Base-by-base conservation (phyloP, 768 basidiomycete species). In the Daedaleopsis nitida region DNA sequence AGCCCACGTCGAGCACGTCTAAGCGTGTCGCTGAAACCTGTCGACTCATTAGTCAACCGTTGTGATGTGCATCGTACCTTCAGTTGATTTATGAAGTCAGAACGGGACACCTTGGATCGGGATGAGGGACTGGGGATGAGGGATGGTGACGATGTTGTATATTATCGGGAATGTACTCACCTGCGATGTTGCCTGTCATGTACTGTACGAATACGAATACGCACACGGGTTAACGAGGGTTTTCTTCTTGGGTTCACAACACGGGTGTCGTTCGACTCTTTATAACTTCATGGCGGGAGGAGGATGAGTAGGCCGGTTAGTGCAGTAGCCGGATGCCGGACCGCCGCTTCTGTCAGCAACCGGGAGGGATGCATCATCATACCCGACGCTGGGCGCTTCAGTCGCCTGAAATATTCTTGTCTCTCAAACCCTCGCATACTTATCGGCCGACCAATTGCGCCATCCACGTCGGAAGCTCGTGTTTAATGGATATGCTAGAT, bases 1-100 rank as follows among this genome's bases (percentile, higher is more conserved):
- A 48, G 32, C 32, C 27, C 47, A 45, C 24, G 56, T 65, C 49
- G 64, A 65, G 64, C 52, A 39, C 57, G 64, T 61, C 52, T 61
- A 37, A 61, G 42, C 34, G 34, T 9, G 6, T 16, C 3, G 32
- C 2, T 54, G n/a, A n/a, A n/a, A n/a, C n/a, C 35, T 50, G 44
- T n/a, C 37, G 23, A 27, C 32, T 50, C n/a, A 11, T 13, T 24
- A 16, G 11, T 37, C 34, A 5, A 39, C 34, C 16, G 21, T 32
- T 21, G 19, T 21, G 49, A 32, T 32, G 27, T 7, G 27, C 27
- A 7, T 32, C 27, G 27, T 32, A 32, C 27, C 27, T 32, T 3
- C 27, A 32, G 27, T 32, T 3, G 4, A 3, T 7, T 7, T 3
- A 7, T 7, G 7, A 32, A 32, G 27, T 32, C 27, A 32, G 27